phyloP scores from a whole-genome alignment of 768 basidiomycete genomes.

The Kwoniella sp. region DNA sequence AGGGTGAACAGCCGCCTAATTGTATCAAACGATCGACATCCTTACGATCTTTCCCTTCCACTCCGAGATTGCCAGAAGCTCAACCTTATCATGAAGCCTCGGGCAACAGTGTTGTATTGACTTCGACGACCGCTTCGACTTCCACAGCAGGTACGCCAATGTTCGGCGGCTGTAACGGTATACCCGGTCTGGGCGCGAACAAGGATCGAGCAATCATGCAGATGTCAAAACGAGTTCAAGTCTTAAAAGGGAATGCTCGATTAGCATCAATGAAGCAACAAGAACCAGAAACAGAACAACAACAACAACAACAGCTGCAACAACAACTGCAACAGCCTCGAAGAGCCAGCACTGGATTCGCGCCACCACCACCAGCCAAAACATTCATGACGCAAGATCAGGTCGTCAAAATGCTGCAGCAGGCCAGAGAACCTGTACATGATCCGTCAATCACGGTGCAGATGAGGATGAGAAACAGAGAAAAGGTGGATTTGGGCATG shows the following conservation, averaged over 20 bases:
- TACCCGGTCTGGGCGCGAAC: slow-evolving; percentile 21
- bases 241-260: slow-evolving; percentile 49
- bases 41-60: slow-evolving; percentile 47
- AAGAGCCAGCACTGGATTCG: slow-evolving; percentile 12
- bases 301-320: neutral
- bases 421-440: slow-evolving; percentile 33
- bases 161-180: slow-evolving; percentile 24
- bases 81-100: slow-evolving; percentile 69
- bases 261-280: slow-evolving; percentile 24
- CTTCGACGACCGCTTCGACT: slow-evolving; percentile 80
- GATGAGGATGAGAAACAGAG: slow-evolving; percentile 40
- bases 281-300: slow-evolving; percentile 1
- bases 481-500: slow-evolving; percentile 44
- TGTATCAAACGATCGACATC: slow-evolving; percentile 52
- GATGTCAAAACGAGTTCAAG: slow-evolving; percentile 54
- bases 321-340: neutral
- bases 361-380: slow-evolving; percentile 23
- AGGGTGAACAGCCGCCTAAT: slow-evolving; percentile 38
- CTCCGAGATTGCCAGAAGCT: slow-evolving; percentile 32
- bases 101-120: slow-evolving; percentile 89
- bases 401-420: slow-evolving; percentile 41
- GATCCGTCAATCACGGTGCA: slow-evolving; percentile 22
- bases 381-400: slow-evolving; percentile 45
- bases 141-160: slow-evolving; percentile 48
- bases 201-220: slow-evolving; percentile 51